Percentiles rank a stretch among this genome's conserved stretches.
Evolutionary conservation across 768 basidiomycete species (phyloP).

Genomic region (Calocybe gangraenosa): DNA sequence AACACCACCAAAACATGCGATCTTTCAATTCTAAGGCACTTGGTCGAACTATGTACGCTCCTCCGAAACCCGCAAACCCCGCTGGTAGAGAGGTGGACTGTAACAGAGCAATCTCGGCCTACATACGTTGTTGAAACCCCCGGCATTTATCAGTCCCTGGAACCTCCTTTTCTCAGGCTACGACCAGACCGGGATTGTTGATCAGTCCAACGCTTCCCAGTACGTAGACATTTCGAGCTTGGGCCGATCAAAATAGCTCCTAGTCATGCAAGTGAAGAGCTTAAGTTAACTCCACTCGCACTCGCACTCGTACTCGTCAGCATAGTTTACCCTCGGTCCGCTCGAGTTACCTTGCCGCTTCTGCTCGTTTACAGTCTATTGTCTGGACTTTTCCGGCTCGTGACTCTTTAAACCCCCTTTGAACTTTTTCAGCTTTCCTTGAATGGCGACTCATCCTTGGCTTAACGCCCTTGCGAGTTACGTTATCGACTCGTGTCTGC

Average conservation of each 20-base stretch:
- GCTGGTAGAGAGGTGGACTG: not conserved
- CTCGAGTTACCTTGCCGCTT: conserved; percentile 6
- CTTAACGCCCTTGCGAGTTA: too few species aligned
- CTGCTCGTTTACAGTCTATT: not conserved
- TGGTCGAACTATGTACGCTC: too few species aligned
- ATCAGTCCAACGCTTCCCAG: not conserved
- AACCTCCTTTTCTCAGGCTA: not conserved
- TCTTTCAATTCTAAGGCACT: too few species aligned
- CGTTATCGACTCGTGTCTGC: too few species aligned
- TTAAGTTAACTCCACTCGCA: conserved; percentile 4
- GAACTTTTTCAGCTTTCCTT: too few species aligned
- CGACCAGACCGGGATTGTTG: not conserved
- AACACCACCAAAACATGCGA: too few species aligned
- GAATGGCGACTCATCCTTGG: too few species aligned
- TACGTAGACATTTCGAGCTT: too few species aligned
- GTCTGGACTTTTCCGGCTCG: too few species aligned
- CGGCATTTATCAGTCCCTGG: not conserved
- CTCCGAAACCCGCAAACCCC: not conserved
- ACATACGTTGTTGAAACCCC: too few species aligned
- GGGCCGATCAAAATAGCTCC: not conserved
- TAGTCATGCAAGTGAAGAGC: conserved; percentile 1
- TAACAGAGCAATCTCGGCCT: too few species aligned
- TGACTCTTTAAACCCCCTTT: not conserved
- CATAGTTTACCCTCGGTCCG: not conserved
- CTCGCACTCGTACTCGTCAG: too few species aligned